Evolutionary conservation across 192 early-diverging fungal genomes (phyloP), one percentile per base, ranked within the genome.

Genomic region (Linnemannia elongata): DNA sequence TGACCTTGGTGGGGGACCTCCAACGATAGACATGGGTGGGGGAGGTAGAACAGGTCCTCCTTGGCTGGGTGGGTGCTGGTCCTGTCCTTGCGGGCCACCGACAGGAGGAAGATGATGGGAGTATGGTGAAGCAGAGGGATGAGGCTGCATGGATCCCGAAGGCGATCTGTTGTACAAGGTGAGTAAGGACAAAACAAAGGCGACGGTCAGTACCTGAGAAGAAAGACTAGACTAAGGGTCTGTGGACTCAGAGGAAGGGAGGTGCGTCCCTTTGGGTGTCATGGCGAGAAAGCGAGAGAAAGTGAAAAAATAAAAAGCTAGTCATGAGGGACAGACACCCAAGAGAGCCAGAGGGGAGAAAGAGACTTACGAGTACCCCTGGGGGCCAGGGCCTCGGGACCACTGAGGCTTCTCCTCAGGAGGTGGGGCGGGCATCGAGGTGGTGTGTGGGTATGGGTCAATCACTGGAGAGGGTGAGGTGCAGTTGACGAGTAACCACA

Each of bases 71-170:
- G 76, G 77, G 54, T 75, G 77, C 38, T 86, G 80, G 52, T 74
- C 77, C 49, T 83, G 70, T 69, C 75, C 79, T 79, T 79, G 79
- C 30, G 86, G 77, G 57, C 82, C 79, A 30, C 82, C 80, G n/a
- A 63, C 74, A 41, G 88, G 81, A 33, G 84, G 81, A 30, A 87
- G 88, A 89, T 89, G 88, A 83, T 87, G 85, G 68, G 84, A 41
- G 45, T 83, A 89, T 41, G 85, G 77, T 13, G 88, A 81, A 20
- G 80, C 69, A 49, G 84, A 81, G 42, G 89, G 79, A 79, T 78
- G 80, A 80, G 88, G 76, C n/a, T 79, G 78, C 73, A 85, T 84
- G 18, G 88, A 85, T 76, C 83, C 82, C 69, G 88, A 89, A 33
- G 82, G 82, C 10, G 88, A 89, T 63, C 85, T 87, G 52, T 22